A percentile compares a stretch with the other conserved stretches of the same genome.
Evolutionary conservation across 305 asterid genomes (phyloP).

Genomic region (Plantago coronopus): DNA sequence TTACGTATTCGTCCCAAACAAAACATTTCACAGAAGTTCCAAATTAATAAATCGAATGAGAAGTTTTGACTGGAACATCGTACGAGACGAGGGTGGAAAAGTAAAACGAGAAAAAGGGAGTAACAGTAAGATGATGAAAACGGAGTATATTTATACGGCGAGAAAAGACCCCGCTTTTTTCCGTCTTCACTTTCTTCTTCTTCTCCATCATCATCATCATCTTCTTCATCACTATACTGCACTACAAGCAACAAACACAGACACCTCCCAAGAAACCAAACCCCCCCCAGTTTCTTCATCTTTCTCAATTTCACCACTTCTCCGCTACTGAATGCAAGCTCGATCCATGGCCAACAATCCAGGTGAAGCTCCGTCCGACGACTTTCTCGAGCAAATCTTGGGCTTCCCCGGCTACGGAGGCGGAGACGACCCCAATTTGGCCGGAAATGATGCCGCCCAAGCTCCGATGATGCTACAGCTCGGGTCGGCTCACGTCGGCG

Average conservation of each 20-base stretch:
- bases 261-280: no score
- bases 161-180: constrained; percentile 29
- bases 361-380: constrained; percentile 63
- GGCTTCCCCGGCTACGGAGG: constrained; percentile 61
- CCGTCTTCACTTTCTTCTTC: neutral
- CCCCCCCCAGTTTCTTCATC: constrained; percentile 6
- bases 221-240: no score
- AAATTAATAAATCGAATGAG: no score
- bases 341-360: constrained; percentile 42
- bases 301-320: neutral
- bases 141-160: constrained; percentile 9
- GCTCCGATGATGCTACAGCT: constrained; percentile 61
- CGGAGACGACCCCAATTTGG: constrained; percentile 40
- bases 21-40: no score
- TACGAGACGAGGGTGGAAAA: constrained; percentile 22
- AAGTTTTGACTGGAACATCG: no score
- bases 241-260: no score
- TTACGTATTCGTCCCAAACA: no score
- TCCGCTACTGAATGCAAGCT: constrained; percentile 13
- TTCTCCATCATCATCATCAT: no score
- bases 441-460: constrained; percentile 37
- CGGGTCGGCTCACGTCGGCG: constrained; percentile 52
- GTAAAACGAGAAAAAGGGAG: constrained; percentile 18
- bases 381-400: constrained; percentile 78
- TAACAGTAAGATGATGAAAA: constrained; percentile 8